phyloP scores from a whole-genome alignment of 139 green algal species.

The Coelastrella sp. region DNA sequence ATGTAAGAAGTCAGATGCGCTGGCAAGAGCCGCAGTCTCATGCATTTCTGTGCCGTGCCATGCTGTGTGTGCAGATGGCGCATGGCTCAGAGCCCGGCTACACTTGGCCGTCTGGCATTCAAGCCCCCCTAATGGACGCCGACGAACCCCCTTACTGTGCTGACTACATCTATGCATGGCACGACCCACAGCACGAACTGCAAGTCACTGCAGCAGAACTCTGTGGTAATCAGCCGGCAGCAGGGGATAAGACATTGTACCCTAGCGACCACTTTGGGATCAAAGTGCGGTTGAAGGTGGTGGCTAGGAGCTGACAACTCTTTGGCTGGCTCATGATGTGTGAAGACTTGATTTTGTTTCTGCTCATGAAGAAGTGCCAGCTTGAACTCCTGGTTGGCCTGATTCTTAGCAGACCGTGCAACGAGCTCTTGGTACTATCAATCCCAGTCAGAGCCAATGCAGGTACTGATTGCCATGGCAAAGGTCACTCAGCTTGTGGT shows the following conservation, averaged over 20 bases:
- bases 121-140: conserved; percentile 65
- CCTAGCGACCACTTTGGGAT: conserved; percentile 61
- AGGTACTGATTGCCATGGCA: no score
- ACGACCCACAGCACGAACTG: conserved; percentile 25
- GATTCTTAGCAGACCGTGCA: no score
- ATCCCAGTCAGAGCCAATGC: no score
- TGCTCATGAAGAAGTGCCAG: no score
- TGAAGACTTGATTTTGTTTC: no score
- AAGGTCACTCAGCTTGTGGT: no score
- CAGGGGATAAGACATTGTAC: conserved; percentile 60
- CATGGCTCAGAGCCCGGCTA: conserved; percentile 54
- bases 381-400: no score
- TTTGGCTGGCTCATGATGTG: no score
- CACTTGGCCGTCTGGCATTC: conserved; percentile 66
- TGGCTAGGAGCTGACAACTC: not conserved
- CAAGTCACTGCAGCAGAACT: conserved; percentile 31
- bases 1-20: no score
- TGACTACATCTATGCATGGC: conserved; percentile 66
- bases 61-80: not conserved
- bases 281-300: conserved; percentile 35
- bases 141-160: conserved; percentile 55
- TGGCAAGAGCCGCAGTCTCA: no score
- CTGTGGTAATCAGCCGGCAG: conserved; percentile 25
- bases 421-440: no score
- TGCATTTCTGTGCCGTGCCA: not conserved